Base-by-base conservation (phyloP, 352 stramenopile species). In the Phytophthora tentaculata region DNA sequence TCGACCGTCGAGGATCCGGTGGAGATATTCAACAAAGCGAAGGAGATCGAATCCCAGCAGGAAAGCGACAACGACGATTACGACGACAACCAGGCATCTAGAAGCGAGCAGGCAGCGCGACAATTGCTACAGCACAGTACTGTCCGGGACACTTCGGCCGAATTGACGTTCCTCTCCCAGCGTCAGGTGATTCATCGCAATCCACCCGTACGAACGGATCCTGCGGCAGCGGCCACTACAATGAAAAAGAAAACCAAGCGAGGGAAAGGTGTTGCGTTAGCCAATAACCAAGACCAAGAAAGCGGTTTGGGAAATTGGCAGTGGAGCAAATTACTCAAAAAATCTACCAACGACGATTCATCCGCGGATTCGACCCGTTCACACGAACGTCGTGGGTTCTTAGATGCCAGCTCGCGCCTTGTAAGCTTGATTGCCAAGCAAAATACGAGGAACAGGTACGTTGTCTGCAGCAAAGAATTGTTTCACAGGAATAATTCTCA, bases 161-260 rank as follows among this genome's bases (percentile, higher is more conserved):
- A 95, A 56, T 54, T 95, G 28, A 86, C 77, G 13, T 90, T 88
- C 50, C 83, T 95, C 44, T 93, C 86, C 1, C 86, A 95, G 57
- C 78, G 84, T 8, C 86, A 93, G 63, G 86, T 95, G 5, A 82
- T 95, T 20, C 81, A 92, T 56, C 81, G 85, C 3, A 81, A 93
- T 52, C 83, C 84, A 23, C 84, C 84, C 3, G 84, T 86, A 16
- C 67, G 72, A 64, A 23, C 64, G 9, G 76, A 83, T 10, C 54
- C 58, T 32, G 64, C 61, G 5, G 57, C 59, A 23, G 48, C 39
- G 16, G 49, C 43, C 13, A 70, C 58, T 17, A 54, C 54, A 29
- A 41, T 35, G 17, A 59, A 55, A 49, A 77, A 77, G 57, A 80
- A 71, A n/a, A 73, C 53, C 19, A 79, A 77, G 32, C 56, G 50